phyloP scores from a whole-genome alignment of 1,284 basidiomycete genomes.

The Moesziomyces parantarcticus region DNA sequence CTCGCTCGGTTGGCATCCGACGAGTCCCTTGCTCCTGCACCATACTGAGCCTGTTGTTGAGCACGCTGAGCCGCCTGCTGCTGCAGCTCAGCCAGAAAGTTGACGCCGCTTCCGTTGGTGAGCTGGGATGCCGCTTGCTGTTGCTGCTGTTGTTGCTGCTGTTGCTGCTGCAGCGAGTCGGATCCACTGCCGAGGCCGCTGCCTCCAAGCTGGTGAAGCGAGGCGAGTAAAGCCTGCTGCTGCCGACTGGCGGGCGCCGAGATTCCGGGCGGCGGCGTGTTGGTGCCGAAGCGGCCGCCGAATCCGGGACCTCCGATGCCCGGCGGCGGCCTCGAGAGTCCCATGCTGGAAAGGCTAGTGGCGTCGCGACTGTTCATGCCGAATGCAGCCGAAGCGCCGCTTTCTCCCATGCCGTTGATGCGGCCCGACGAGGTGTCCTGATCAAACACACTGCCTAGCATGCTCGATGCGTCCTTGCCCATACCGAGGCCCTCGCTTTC shows the following conservation, averaged over 20 bases:
- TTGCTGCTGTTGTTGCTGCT: constrained; percentile 22
- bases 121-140: constrained; percentile 13
- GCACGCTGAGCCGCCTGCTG: constrained; percentile 44
- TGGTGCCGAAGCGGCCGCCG: constrained; percentile 38
- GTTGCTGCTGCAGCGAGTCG: constrained; percentile 37
- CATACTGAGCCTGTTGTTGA: constrained; percentile 41
- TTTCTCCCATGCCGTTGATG: constrained; percentile 29
- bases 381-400: constrained; percentile 32
- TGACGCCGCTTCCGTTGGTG: constrained; percentile 35
- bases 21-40: constrained; percentile 16
- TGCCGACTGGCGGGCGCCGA: constrained; percentile 40
- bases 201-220: constrained; percentile 42
- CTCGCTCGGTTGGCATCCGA: constrained; percentile 25
- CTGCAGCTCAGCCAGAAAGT: constrained; percentile 46
- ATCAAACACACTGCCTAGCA: constrained; percentile 56
- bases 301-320: constrained; percentile 44
- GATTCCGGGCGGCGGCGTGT: constrained; percentile 45
- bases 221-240: constrained; percentile 51
- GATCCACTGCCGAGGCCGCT: constrained; percentile 10
- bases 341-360: constrained; percentile 37
- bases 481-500: constrained; percentile 19
- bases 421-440: constrained; percentile 25
- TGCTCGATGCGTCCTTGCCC: constrained; percentile 48
- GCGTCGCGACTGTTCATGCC: constrained; percentile 32
- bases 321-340: constrained; percentile 32